A percentile compares a stretch with the other conserved stretches of the same genome.
phyloP scores from a whole-genome alignment of 345 rosid species.

The Brassica incana region DNA sequence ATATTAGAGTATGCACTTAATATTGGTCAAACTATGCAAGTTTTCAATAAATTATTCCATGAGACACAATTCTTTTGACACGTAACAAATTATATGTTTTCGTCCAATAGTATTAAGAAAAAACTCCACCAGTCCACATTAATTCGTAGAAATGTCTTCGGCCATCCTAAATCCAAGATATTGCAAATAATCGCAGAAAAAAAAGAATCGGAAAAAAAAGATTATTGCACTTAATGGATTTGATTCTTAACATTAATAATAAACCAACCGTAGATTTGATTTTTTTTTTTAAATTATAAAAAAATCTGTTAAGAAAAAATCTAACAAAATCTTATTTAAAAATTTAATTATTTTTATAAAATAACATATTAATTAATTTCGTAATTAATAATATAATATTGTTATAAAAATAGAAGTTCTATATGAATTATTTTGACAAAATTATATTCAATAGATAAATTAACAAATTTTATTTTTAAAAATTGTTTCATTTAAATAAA shows the following conservation, averaged over 20 bases:
- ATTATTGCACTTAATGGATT: not conserved
- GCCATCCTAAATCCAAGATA: not conserved
- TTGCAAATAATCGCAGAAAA: not conserved
- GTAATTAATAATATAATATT: no score
- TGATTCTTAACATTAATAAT: not conserved
- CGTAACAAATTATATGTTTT: not conserved
- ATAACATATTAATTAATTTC: no score
- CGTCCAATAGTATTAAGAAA: not conserved
- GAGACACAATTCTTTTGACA: not conserved
- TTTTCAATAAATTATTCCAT: not conserved
- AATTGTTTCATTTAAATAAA: no score
- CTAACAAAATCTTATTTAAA: no score
- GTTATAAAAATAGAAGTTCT: no score
- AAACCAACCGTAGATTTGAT: no score
- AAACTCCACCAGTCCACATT: not conserved
- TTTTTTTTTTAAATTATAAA: no score
- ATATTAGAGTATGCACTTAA: not conserved
- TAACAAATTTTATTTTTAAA: no score
- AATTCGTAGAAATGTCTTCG: not conserved
- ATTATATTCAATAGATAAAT: no score
- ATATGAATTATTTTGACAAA: no score
- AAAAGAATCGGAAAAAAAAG: not conserved
- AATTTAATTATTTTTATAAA: no score
- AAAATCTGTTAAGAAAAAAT: not conserved
- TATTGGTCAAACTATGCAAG: slow-evolving; percentile 15